These are phyloP conservation scores for Amanita thiersii DNA, from an alignment of 768 basidiomycete species.

Conservation along the genomic window DNA sequence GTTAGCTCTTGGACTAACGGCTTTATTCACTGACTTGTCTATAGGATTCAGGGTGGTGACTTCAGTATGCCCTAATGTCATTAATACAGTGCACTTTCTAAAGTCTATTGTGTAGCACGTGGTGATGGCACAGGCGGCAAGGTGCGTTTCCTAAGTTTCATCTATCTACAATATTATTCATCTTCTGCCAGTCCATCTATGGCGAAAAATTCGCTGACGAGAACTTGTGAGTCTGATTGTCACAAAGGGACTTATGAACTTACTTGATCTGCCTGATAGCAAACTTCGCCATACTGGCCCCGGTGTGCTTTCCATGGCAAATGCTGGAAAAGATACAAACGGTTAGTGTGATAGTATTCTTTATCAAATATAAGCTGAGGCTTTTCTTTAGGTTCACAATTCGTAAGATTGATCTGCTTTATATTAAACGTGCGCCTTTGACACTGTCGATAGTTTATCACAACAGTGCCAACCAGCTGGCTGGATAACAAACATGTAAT, in stretches of 20 bases:
- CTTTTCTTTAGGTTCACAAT: slow-evolving; percentile 64
- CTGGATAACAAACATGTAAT: slow-evolving; percentile 83
- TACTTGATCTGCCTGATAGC: slow-evolving; percentile 31
- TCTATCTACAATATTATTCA: neutral
- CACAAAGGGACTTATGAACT: slow-evolving; percentile 1
- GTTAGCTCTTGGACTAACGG: slow-evolving; percentile 13
- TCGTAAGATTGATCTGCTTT: slow-evolving; percentile 38
- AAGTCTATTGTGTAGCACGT: slow-evolving; percentile 39
- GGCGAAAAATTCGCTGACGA: slow-evolving; percentile 89
- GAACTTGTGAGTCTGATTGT: slow-evolving; percentile 67
- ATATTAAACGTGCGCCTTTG: neutral
- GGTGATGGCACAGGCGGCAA: slow-evolving; percentile 91
- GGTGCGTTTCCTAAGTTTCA: slow-evolving; percentile 27
- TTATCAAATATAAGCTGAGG: too few species aligned
- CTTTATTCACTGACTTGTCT: neutral
- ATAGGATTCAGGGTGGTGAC: slow-evolving; percentile 95
- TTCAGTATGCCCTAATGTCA: slow-evolving; percentile 61
- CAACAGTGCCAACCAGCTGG: slow-evolving; percentile 82
- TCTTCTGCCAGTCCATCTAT: slow-evolving; percentile 64
- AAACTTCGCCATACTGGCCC: slow-evolving; percentile 91
- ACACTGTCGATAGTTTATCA: slow-evolving; percentile 67
- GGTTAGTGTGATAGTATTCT: slow-evolving; percentile 54
- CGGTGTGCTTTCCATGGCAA: slow-evolving; percentile 91
- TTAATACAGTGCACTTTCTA: slow-evolving; percentile 5
- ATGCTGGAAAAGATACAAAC: slow-evolving; percentile 88